These are phyloP conservation scores for Leishmania turanica DNA, from an alignment of 208 protist genomes.

Conservation along the genomic window DNA sequence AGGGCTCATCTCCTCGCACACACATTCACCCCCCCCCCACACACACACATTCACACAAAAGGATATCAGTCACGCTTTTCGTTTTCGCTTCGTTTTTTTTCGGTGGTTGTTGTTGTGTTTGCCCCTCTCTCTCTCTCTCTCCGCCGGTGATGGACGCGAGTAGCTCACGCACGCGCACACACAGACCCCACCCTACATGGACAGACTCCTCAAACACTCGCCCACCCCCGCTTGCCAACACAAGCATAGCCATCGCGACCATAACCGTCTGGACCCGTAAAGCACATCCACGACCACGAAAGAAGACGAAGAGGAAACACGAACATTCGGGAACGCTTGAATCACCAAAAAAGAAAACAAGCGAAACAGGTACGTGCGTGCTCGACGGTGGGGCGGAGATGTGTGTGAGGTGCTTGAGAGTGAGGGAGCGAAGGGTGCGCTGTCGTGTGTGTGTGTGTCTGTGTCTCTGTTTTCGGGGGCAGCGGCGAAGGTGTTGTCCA, in stretches of 20 bases:
- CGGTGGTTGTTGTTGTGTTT: background rate
- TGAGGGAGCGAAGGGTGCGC: too few species aligned
- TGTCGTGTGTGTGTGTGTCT: too few species aligned
- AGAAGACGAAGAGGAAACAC: too few species aligned
- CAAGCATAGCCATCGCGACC: background rate
- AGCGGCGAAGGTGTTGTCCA: too few species aligned
- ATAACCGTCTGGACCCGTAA: too few species aligned
- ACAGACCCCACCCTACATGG: background rate
- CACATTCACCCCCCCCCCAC: too few species aligned
- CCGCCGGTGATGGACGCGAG: background rate
- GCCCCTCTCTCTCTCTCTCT: too few species aligned
- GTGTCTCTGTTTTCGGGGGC: too few species aligned
- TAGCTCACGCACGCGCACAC: background rate
- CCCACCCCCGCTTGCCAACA: background rate
- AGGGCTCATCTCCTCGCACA: background rate
- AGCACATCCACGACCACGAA: too few species aligned
- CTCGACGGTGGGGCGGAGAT: too few species aligned
- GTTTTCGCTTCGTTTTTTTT: background rate
- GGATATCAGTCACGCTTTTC: background rate
- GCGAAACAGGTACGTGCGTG: background rate
- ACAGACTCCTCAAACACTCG: too few species aligned
- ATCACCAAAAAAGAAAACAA: background rate
- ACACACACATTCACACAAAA: background rate
- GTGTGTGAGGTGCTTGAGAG: background rate
- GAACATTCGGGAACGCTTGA: too few species aligned